phyloP scores from a whole-genome alignment of 2,329 filamentous ascomycete species.

The Penicillium sp. region DNA sequence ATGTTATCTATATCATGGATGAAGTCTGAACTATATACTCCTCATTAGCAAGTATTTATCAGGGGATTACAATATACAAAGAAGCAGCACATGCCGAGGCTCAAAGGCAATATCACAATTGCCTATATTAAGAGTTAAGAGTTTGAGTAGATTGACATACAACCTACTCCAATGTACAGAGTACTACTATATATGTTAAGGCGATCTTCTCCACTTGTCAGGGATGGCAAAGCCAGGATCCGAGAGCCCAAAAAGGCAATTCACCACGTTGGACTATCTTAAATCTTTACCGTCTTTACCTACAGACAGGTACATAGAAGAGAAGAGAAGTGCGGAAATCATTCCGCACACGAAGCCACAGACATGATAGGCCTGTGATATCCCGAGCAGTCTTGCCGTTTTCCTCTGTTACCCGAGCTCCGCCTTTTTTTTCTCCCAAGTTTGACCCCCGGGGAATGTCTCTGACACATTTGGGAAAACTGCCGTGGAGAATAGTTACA shows the following conservation, averaged over 20 bases:
- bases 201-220: not conserved
- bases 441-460: not conserved
- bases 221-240: not conserved
- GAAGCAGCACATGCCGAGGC: not conserved
- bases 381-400: conserved; percentile 2
- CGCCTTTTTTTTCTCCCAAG: not conserved
- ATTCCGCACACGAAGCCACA: not conserved
- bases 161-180: not conserved
- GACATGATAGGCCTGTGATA: not conserved
- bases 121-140: too few species aligned
- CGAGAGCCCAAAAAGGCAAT: not conserved
- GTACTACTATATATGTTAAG: not conserved
- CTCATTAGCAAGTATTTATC: not conserved
- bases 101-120: not conserved
- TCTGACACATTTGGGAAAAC: not conserved
- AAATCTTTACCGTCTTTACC: too few species aligned
- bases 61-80: not conserved
- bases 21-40: not conserved
- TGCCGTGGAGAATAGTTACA: not conserved
- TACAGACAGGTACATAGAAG: too few species aligned
- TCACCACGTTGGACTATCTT: not conserved
- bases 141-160: too few species aligned
- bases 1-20: not conserved
- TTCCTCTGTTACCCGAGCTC: conserved; percentile 3
- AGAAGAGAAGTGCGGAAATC: not conserved